Base-by-base conservation (phyloP, 2,329 filamentous ascomycete species). In the Dichotomopilus funicola region DNA sequence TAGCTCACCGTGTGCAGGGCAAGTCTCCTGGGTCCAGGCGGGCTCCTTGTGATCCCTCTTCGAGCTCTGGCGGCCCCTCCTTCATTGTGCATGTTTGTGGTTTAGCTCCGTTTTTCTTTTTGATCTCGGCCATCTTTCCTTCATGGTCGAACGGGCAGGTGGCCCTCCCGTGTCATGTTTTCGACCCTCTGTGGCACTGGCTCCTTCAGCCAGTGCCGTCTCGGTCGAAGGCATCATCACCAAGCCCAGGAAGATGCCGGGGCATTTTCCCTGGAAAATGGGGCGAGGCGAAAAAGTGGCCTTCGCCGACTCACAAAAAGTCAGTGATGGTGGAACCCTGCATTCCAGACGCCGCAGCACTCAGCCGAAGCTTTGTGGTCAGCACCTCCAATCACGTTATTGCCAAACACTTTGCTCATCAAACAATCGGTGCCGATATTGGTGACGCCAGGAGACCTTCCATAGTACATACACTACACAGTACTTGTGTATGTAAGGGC, bases 51-150 rank as follows among this genome's bases (percentile, higher is more conserved):
- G 43, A 45, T 47, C 33, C 49, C 49, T 43, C 37, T 50, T n/a
- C 48, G 12, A 42, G 48, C 9, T 49, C 38, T 19, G 35, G 46
- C 35, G 34, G 12, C 34, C 34, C 10, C 35, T 44, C 19, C 49
- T 42, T 48, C 10, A 53, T 19, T 34, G 36, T 6, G 11, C 37
- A 48, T 19, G 33, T 49, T 55, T 54, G 33, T 41, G 54, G 58
- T 47, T 51, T 60, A 58, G 55, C 52, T 45, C 40, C 7, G 3
- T 49, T 41, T 50, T 36, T 49, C 19, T 27, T 27, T 55, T 52
- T 56, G 12, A 37, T 37, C 40, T 34, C 43, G 13, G 43, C 43
- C 19, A 27, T 31, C 47, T 31, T 46, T 37, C 42, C 19, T 27
- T 44, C 42, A 9, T 37, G 19, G 19, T 40, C 34, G 11, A 34